These are phyloP conservation scores for Agaricus blazei DNA, from an alignment of 768 basidiomycete genomes.

Conservation along the genomic window DNA sequence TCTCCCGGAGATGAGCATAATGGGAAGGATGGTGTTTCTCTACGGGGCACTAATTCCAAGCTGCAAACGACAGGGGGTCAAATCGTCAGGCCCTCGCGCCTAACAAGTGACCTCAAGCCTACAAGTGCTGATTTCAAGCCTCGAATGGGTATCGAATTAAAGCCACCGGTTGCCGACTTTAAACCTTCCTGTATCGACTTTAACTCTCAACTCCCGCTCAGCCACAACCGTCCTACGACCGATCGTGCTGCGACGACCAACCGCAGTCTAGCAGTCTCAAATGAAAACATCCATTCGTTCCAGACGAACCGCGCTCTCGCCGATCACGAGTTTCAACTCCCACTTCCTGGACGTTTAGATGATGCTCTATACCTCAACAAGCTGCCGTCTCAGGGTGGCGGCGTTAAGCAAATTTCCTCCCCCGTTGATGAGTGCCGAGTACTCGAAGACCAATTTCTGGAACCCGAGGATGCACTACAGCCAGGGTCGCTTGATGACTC, in stretches of 20 bases:
- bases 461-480: neutral
- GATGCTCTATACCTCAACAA: neutral
- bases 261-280: neutral
- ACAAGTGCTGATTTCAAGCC: conserved; percentile 10
- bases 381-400: neutral
- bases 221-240: neutral
- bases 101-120: conserved; percentile 3
- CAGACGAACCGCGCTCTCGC: conserved; percentile 7
- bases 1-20: neutral
- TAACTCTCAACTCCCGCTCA: neutral
- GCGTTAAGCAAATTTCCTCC: neutral
- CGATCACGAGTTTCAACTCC: neutral
- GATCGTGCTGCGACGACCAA: neutral
- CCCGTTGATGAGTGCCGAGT: neutral
- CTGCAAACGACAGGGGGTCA: neutral
- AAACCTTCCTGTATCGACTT: conserved; percentile 3
- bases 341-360: neutral
- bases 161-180: conserved; percentile 2
- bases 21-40: neutral
- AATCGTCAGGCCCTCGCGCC: neutral
- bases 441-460: neutral
- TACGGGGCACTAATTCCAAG: neutral
- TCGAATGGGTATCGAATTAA: conserved; percentile 4
- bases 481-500: neutral
- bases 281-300: neutral